A percentile compares a stretch with the other conserved stretches of the same genome.
These are phyloP conservation scores for Bruguiera hainesii DNA, from an alignment of 441 rosid genomes.

Conservation along the genomic window DNA sequence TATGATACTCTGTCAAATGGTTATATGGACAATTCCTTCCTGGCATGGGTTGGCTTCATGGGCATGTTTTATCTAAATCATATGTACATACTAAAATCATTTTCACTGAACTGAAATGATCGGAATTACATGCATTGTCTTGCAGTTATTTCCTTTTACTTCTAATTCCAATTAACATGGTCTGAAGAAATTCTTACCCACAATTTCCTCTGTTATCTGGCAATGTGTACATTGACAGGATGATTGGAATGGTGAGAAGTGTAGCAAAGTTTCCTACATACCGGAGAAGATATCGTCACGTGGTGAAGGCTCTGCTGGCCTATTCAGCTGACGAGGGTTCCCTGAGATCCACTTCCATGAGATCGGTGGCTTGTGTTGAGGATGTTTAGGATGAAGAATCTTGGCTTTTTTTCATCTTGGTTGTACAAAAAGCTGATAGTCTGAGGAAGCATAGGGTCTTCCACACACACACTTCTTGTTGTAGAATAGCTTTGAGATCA, in stretches of 20 bases:
- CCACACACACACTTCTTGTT: not conserved
- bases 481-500: not conserved
- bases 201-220: not conserved
- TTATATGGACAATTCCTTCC: too few species aligned
- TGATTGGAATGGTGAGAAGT: conserved; percentile 67
- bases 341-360: conserved; percentile 33
- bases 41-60: too few species aligned
- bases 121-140: too few species aligned
- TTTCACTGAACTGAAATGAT: too few species aligned
- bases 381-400: conserved; percentile 26
- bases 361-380: conserved; percentile 37
- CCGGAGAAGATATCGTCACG: conserved; percentile 56
- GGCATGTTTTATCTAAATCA: too few species aligned
- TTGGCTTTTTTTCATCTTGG: not conserved
- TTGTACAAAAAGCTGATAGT: conserved; percentile 7
- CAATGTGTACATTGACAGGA: conserved; percentile 33
- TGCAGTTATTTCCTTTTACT: too few species aligned
- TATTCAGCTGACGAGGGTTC: conserved; percentile 40
- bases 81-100: too few species aligned
- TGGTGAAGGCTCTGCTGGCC: conserved; percentile 52
- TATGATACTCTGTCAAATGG: too few species aligned
- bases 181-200: not conserved
- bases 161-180: not conserved
- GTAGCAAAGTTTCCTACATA: conserved; percentile 68
- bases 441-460: not conserved